Base-by-base conservation (phyloP, 495 filamentous ascomycete genomes). In the Cenococcum geophilum region DNA sequence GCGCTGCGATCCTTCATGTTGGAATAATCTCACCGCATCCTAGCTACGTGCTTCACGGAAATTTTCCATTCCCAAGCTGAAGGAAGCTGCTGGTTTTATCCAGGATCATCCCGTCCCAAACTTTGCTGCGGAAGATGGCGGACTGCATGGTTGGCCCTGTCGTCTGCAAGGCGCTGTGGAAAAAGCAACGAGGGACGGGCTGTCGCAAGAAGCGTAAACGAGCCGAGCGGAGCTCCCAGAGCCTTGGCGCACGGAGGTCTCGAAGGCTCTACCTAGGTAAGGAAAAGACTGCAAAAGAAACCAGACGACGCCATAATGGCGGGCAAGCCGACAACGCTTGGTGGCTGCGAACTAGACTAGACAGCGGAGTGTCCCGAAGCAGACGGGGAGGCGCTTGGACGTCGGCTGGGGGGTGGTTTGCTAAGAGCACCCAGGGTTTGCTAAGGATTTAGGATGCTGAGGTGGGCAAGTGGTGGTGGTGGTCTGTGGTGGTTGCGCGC, bases 161-260 rank as follows among this genome's bases (percentile, higher is more conserved):
- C 40, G 40, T 18, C 40, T 45, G 40, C 40, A 45, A 45, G 14
- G 14, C 40, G 40, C 40, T 45, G 40, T 45, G 40, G n/a, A n/a
- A 45, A 45, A 45, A 45, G 40, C 40, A 45, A 45, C 27, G 18
- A 45, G 14, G 14, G 18, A 1, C 1, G 12, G 40, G 40, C 40
- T 45, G 40, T 10, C 40, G 40, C 40, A 45, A 45, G 40, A 45
- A 45, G 40, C 40, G 11, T 45, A 45, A 45, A 45, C 40, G 40
- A 45, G 40, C 40, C 40, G 27, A 32, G 27, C 6, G 27, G 27
- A 32, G 27, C 27, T 32, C 27, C 3, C 40, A 45, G 18, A n/a
- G 18, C 40, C 11, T 2, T 2, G 40, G 18, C 40, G 40, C 40
- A 16, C 18, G 40, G 40, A 14, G 11, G 40, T 1, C 18, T 45